Percentiles rank a stretch among this genome's conserved stretches.
Conservation (phyloP, 2,329 filamentous ascomycete species). For the Alternaria sp. region DNA sequence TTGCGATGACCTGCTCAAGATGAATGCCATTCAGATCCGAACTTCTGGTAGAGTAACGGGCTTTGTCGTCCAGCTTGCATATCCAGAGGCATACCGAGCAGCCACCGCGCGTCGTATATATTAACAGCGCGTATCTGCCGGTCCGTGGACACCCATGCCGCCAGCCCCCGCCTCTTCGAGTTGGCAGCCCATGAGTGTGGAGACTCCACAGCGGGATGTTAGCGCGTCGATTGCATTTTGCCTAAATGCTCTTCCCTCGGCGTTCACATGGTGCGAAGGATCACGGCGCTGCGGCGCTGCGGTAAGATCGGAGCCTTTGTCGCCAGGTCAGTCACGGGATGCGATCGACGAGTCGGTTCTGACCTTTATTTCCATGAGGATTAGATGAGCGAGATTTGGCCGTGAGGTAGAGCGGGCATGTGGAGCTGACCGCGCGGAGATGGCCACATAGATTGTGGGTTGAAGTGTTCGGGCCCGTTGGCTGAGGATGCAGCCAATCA, state of each 20-base stretch:
- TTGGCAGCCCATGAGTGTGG: not conserved
- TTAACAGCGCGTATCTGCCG: slow-evolving; percentile 1
- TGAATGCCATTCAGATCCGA: not conserved
- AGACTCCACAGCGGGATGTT: slow-evolving; percentile 8
- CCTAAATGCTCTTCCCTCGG: slow-evolving; percentile 1
- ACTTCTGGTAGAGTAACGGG: not conserved
- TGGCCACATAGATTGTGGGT: not conserved
- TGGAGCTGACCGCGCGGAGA: not conserved
- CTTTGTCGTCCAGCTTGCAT: not conserved
- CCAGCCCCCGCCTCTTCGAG: not conserved
- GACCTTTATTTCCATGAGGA: not conserved
- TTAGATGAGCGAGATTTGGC: not conserved
- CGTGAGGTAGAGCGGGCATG: not conserved
- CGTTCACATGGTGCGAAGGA: not conserved
- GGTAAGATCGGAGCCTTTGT: not conserved
- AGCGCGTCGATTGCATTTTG: slow-evolving; percentile 1
- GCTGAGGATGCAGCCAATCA: not conserved
- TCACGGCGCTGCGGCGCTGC: not conserved
- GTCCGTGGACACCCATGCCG: not conserved
- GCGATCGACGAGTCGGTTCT: too few species aligned
- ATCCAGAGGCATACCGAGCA: not conserved
- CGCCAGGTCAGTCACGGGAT: too few species aligned
- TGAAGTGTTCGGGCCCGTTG: not conserved
- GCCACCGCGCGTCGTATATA: not conserved
- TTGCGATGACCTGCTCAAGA: not conserved